Evolutionary conservation across 2,329 filamentous ascomycete species (phyloP).

Genomic region (Hypoxylon sp.): DNA sequence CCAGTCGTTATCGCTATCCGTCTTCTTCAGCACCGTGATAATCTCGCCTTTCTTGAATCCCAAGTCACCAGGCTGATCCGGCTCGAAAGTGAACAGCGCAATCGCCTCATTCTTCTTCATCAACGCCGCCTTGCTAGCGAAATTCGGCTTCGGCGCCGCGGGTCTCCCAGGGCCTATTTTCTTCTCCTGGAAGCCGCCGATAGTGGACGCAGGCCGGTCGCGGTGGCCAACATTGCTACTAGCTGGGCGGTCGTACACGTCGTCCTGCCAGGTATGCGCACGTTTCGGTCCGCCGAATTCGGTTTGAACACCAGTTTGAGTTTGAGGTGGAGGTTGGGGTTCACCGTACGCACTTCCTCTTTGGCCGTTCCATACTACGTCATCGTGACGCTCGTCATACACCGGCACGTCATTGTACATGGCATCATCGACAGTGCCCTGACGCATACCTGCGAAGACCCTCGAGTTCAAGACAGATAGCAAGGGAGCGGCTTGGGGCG

Average conservation of each 20-base stretch:
- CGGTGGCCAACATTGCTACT: conserved; percentile 56
- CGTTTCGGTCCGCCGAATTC: conserved; percentile 72
- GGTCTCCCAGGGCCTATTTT: conserved; percentile 79
- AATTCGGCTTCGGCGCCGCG: conserved; percentile 90
- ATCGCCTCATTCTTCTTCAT: conserved; percentile 84
- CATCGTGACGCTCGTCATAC: conserved; percentile 86
- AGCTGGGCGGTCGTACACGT: conserved; percentile 76
- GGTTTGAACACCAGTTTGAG: conserved; percentile 54
- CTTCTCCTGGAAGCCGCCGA: conserved; percentile 64
- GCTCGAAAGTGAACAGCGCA: conserved; percentile 93
- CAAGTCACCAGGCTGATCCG: conserved; percentile 91
- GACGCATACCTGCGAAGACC: conserved; percentile 79
- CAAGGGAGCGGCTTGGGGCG: conserved; percentile 85
- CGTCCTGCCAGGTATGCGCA: conserved; percentile 81
- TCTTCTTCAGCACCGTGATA: conserved; percentile 95
- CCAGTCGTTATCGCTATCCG: conserved; percentile 95
- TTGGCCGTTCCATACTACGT: conserved; percentile 85
- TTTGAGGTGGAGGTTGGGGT: conserved; percentile 20
- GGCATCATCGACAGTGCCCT: conserved; percentile 64
- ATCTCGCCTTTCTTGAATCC: conserved; percentile 98
- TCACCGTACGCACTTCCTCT: conserved; percentile 75
- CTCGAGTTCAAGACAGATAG: conserved; percentile 88
- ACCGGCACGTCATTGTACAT: conserved; percentile 97
- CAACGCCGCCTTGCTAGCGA: conserved; percentile 70
- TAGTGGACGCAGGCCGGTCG: conserved; percentile 55